These are phyloP conservation scores for Boletellus ananas DNA, from an alignment of 768 basidiomycete species.

Conservation along the genomic window DNA sequence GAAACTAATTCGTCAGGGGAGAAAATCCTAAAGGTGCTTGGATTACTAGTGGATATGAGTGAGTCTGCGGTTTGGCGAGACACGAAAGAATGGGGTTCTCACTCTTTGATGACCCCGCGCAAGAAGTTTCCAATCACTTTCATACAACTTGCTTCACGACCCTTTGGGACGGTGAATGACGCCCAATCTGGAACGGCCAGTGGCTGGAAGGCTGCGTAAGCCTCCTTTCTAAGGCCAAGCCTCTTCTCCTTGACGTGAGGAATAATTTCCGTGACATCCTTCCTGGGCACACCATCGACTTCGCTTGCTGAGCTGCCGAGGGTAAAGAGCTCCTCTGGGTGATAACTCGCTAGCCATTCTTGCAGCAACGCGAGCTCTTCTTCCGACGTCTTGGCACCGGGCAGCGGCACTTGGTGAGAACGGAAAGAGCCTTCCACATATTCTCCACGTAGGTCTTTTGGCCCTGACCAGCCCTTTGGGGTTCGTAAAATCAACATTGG, in stretches of 20 bases:
- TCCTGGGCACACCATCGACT: slow-evolving; percentile 46
- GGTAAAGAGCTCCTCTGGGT: slow-evolving; percentile 62
- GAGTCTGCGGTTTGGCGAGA: neutral
- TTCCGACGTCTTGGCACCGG: slow-evolving; percentile 57
- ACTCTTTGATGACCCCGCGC: slow-evolving; percentile 54
- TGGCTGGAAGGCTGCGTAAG: slow-evolving; percentile 57
- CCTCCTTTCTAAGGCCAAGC: slow-evolving; percentile 68
- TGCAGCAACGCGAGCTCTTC: slow-evolving; percentile 63
- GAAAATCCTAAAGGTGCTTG: slow-evolving; percentile 79
- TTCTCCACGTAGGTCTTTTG: slow-evolving; percentile 62
- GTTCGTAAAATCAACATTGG: slow-evolving; percentile 83
- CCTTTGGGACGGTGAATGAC: slow-evolving; percentile 47
- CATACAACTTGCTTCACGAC: slow-evolving; percentile 72
- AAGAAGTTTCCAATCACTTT: slow-evolving; percentile 59
- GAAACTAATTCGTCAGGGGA: slow-evolving; percentile 86
- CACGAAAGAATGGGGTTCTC: slow-evolving; percentile 15
- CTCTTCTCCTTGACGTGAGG: slow-evolving; percentile 55
- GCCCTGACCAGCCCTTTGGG: slow-evolving; percentile 78
- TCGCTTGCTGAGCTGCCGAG: neutral
- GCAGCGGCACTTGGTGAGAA: slow-evolving; percentile 87
- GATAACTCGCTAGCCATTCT: slow-evolving; percentile 73
- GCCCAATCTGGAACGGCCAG: slow-evolving; percentile 68
- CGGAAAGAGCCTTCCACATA: slow-evolving; percentile 79
- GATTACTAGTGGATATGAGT: slow-evolving; percentile 49
- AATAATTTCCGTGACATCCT: slow-evolving; percentile 55